Percentiles rank a stretch among this genome's conserved stretches.
phyloP scores from a whole-genome alignment of 1,284 basidiomycete species.

The Paramarasmius palmivorus region DNA sequence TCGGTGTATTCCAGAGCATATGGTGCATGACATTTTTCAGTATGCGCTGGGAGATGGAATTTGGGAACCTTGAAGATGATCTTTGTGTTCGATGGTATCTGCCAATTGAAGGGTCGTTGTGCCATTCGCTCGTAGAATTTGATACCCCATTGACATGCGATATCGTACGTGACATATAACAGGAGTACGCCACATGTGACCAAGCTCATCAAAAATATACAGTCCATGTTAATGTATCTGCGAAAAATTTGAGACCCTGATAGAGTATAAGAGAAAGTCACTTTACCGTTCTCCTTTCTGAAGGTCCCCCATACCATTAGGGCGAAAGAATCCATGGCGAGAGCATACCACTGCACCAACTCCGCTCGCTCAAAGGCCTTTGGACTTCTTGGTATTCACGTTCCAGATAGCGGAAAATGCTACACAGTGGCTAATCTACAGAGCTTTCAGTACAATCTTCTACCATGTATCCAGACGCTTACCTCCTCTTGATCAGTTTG shows the following conservation, averaged over 20 bases:
- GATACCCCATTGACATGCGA: slow-evolving; percentile 16
- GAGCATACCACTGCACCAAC: slow-evolving; percentile 20
- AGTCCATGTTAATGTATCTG: slow-evolving; percentile 22
- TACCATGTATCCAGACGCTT: no score
- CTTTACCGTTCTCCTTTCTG: slow-evolving; percentile 19
- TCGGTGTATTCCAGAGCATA: slow-evolving; percentile 22
- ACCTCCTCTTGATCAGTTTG: no score
- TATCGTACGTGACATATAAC: slow-evolving; percentile 15
- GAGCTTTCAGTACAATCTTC: no score
- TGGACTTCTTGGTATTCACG: slow-evolving; percentile 18
- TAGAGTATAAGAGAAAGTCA: not conserved
- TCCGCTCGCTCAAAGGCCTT: slow-evolving; percentile 19
- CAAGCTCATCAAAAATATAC: slow-evolving; percentile 10
- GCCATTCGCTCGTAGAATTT: slow-evolving; percentile 12
- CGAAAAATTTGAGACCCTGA: not conserved
- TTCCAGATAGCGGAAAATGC: slow-evolving; percentile 18
- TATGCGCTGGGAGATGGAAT: slow-evolving; percentile 17
- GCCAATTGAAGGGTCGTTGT: not conserved
- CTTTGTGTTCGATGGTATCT: not conserved
- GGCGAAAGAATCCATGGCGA: slow-evolving; percentile 16
- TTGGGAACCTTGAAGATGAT: slow-evolving; percentile 13
- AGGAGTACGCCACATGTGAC: not conserved
- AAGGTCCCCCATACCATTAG: slow-evolving; percentile 22
- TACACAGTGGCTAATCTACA: slow-evolving; percentile 22
- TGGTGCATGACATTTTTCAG: slow-evolving; percentile 7